Evolutionary conservation across 2,329 filamentous ascomycete species (phyloP), one percentile per base, ranked within the genome.

Genomic region (Harringtonia aguacate): DNA sequence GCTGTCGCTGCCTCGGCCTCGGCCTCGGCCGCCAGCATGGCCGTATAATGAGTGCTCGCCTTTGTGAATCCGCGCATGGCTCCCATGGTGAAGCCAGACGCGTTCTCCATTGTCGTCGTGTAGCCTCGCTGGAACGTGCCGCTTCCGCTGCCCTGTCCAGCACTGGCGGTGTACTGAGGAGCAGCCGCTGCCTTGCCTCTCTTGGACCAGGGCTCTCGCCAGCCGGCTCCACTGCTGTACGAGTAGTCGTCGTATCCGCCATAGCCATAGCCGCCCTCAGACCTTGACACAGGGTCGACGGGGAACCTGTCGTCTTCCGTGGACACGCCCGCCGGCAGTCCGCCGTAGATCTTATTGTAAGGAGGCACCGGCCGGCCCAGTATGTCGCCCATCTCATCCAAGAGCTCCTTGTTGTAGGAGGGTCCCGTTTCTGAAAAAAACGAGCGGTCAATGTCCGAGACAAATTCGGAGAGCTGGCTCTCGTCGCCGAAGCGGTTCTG

Each of bases 321-420:
- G 36, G 65, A 70, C 45, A 72, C 73, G 61, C 81, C 70, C 20
- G 61, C 56, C 1, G 73, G 69, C 34, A 79, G 63, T 7, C 61
- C 60, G 41, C 71, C 67, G 41, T 72, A 71, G 37, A 87, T 70
- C 27, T 65, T 60, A 39, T 70, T 61, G 40, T 75, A 65, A 1
- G 69, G 61, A 10, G 85, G 83, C 30, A 77, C 70, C 1, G 68
- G 60, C 46, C 86, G 73, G 8, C 73, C 63, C 5, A 95, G 65
- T 17, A 94, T 90, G 39, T 72, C 77, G 5, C 84, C 82, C 8
- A 92, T 74, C 27, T 77, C 75, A 33, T 73, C 69, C 12, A 92
- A 69, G 1, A 79, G 68, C 2, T 68, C 65, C 29, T 75, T 69
- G 30, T 80, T 70, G 39, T 94, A 75, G 0, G 76, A 77, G 2